phyloP scores from a whole-genome alignment of 441 rosid species.

The Populus hybrid region DNA sequence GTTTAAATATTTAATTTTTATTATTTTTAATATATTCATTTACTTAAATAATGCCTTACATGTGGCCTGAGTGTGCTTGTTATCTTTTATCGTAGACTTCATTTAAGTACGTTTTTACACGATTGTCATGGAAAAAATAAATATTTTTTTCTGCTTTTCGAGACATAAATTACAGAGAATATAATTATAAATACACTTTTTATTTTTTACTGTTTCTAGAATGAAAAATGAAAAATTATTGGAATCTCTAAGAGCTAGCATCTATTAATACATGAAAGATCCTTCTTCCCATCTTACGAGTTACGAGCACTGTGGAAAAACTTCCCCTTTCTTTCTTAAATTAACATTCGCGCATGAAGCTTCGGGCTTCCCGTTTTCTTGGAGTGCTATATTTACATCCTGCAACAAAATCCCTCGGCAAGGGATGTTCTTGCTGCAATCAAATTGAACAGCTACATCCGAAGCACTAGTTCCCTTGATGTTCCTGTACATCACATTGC shows the following conservation, averaged over 20 bases:
- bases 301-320: constrained; percentile 46
- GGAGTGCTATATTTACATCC: constrained; percentile 31
- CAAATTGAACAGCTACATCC: constrained; percentile 51
- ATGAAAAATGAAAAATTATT: not conserved
- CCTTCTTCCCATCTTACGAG: not conserved
- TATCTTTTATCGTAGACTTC: too few relatives aligned
- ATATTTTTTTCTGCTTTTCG: too few relatives aligned
- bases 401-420: constrained; percentile 55
- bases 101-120: too few relatives aligned
- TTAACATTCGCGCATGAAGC: constrained; percentile 56
- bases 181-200: too few relatives aligned
- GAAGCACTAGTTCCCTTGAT: constrained; percentile 71
- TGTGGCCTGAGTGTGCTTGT: too few relatives aligned
- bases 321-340: constrained; percentile 27
- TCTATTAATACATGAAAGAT: not conserved
- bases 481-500: constrained; percentile 59
- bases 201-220: not conserved
- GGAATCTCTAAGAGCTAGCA: not conserved
- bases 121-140: too few relatives aligned
- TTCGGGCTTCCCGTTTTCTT: constrained; percentile 20
- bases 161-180: too few relatives aligned
- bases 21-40: too few relatives aligned
- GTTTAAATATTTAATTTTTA: too few relatives aligned
- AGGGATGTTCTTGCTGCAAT: constrained; percentile 52
- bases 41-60: too few relatives aligned